Conservation (phyloP, 2,329 filamentous ascomycete genomes). For the Fusarium sp. region DNA sequence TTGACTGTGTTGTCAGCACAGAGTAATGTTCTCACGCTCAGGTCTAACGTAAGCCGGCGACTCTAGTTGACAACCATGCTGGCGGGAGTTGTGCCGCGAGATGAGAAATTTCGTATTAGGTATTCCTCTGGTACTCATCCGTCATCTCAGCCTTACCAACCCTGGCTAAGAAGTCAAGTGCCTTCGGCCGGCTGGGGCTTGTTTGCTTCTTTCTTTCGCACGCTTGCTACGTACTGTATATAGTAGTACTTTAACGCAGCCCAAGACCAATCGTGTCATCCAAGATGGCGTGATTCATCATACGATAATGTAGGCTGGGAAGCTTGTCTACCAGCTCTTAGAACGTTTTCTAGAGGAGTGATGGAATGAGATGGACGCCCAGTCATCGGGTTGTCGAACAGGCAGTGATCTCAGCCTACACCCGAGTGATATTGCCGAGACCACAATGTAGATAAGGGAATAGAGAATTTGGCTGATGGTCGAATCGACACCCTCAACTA, state of each 20-base stretch:
- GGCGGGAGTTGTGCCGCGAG: conserved; percentile 28
- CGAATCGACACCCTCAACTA: conserved; percentile 2
- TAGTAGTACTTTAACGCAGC: no score
- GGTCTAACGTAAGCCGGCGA: not conserved
- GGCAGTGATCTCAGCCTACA: conserved; percentile 25
- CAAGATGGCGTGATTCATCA: conserved; percentile 46
- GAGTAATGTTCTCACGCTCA: conserved; percentile 6
- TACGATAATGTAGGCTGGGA: conserved; percentile 41
- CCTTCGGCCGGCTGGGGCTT: conserved; percentile 18
- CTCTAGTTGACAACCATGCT: conserved; percentile 3
- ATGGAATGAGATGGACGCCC: conserved; percentile 14
- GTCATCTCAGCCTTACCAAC: conserved; percentile 48
- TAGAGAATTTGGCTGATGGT: conserved; percentile 7
- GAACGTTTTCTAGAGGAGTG: conserved; percentile 15
- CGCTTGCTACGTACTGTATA: conserved; percentile 8
- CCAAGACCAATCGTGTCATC: conserved; percentile 29
- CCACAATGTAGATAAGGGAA: not conserved
- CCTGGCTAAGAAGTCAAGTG: conserved; percentile 25
- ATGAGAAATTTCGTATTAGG: conserved; percentile 28
- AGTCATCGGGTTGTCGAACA: conserved; percentile 29
- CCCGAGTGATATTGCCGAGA: conserved; percentile 8
- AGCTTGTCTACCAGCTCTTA: conserved; percentile 16
- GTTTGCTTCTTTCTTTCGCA: conserved; percentile 34
- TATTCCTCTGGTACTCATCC: conserved; percentile 29
- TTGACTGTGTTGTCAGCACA: conserved; percentile 7